These are phyloP conservation scores for Salix udensis DNA, from an alignment of 345 rosid genomes.

Conservation along the genomic window DNA sequence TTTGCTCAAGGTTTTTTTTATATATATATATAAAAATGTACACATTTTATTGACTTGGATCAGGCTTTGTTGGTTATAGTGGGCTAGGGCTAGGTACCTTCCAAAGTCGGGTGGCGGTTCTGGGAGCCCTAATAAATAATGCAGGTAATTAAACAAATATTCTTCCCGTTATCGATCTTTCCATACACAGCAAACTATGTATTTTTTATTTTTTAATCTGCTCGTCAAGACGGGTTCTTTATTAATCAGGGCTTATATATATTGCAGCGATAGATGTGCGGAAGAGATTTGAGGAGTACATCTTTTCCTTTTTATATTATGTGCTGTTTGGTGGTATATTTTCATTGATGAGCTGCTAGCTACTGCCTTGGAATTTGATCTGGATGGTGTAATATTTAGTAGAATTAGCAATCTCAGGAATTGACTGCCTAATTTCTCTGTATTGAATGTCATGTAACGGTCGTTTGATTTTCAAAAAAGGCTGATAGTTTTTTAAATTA, in stretches of 20 bases:
- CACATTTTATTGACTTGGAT: too few relatives aligned
- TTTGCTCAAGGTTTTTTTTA: too few relatives aligned
- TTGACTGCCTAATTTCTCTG: background rate
- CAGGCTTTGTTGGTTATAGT: slow-evolving; percentile 30
- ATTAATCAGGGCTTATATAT: background rate
- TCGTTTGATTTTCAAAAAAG: background rate
- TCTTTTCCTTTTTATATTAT: background rate
- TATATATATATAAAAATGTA: too few relatives aligned
- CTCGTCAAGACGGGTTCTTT: background rate
- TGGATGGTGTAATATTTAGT: background rate
- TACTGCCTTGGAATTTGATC: background rate
- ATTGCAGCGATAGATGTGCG: background rate
- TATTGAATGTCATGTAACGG: background rate
- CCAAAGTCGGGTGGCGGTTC: slow-evolving; percentile 68
- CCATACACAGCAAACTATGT: background rate
- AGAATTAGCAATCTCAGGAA: background rate
- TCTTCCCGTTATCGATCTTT: background rate
- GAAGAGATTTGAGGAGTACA: background rate
- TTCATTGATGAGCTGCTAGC: background rate
- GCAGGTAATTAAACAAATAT: slow-evolving; percentile 29
- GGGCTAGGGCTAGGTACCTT: slow-evolving; percentile 96
- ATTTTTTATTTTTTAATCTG: background rate
- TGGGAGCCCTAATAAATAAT: slow-evolving; percentile 42
- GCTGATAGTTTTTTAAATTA: background rate
- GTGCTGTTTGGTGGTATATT: background rate